Percentiles rank a stretch among this genome's conserved stretches.
Evolutionary conservation across 805 yeast species (phyloP).

Genomic region (Starmerella bacillaris): DNA sequence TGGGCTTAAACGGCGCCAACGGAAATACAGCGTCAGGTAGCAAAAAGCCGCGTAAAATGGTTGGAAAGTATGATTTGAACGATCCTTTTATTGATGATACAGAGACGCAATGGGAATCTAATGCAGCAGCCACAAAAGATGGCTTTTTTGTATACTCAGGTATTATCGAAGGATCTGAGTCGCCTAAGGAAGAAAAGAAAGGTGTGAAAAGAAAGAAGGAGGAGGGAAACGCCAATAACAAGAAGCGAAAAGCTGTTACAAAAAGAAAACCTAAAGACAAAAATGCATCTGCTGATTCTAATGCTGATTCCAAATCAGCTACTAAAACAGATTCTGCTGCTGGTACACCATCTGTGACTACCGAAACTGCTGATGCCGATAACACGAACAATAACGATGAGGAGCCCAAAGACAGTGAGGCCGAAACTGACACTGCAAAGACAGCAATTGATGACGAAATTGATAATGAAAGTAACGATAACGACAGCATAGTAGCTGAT

Average conservation of each 20-base stretch:
- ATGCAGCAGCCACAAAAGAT: constrained; percentile 77
- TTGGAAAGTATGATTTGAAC: constrained; percentile 49
- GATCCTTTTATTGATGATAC: constrained; percentile 96
- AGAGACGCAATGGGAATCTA: constrained; percentile 84
- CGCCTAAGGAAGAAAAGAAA: constrained; percentile 12
- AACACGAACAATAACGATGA: too few relatives aligned
- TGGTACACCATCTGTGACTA: too few relatives aligned
- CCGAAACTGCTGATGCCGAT: too few relatives aligned
- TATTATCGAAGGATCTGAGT: constrained; percentile 32
- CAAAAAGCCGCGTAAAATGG: constrained; percentile 22
- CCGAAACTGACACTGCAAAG: too few relatives aligned
- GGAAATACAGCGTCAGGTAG: constrained; percentile 18
- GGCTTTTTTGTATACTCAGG: constrained; percentile 95
- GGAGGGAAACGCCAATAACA: not conserved
- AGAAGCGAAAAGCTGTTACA: constrained; percentile 4
- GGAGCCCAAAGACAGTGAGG: too few relatives aligned
- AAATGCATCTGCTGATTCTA: too few relatives aligned
- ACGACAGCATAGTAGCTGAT: too few relatives aligned
- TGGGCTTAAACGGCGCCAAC: not conserved
- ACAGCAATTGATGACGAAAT: too few relatives aligned
- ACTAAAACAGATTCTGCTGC: too few relatives aligned
- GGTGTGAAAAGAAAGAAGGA: constrained; percentile 11
- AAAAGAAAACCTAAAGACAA: constrained; percentile 2
- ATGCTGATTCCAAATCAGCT: too few relatives aligned
- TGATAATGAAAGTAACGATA: too few relatives aligned